Percentiles rank a stretch among this genome's conserved stretches.
Evolutionary conservation across 768 basidiomycete genomes (phyloP).

Genomic region (Gymnopilus junonius): DNA sequence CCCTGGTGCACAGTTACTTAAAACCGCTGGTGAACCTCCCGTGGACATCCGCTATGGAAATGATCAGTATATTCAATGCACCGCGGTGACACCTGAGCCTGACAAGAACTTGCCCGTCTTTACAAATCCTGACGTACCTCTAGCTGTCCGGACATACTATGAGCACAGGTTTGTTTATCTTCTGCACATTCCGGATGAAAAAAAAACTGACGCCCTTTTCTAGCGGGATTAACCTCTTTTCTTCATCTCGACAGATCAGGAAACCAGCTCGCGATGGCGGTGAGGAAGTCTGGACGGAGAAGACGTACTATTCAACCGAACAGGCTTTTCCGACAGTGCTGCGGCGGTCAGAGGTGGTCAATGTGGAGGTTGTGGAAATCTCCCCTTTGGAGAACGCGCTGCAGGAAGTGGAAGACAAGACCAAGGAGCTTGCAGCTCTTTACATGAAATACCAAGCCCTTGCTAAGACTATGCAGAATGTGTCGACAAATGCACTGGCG

Average conservation of each 20-base stretch:
- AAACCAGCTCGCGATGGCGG: slow-evolving; percentile 65
- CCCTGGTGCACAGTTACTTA: slow-evolving; percentile 81
- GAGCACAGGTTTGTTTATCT: slow-evolving; percentile 67
- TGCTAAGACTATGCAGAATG: slow-evolving; percentile 72
- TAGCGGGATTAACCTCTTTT: slow-evolving; percentile 86
- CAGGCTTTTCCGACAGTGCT: slow-evolving; percentile 92
- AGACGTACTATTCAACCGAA: slow-evolving; percentile 85
- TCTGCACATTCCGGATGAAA: neutral
- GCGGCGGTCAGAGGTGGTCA: slow-evolving; percentile 84
- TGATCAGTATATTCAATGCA: slow-evolving; percentile 90
- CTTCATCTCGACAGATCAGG: slow-evolving; percentile 69
- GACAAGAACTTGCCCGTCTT: slow-evolving; percentile 80
- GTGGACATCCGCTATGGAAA: slow-evolving; percentile 80
- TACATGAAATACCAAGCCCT: slow-evolving; percentile 77
- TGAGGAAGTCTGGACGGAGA: slow-evolving; percentile 87
- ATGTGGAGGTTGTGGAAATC: slow-evolving; percentile 71
- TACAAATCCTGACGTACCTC: slow-evolving; percentile 81
- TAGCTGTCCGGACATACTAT: slow-evolving; percentile 82
- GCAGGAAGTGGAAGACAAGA: slow-evolving; percentile 79
- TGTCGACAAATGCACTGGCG: slow-evolving; percentile 80
- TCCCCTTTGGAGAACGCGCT: slow-evolving; percentile 87
- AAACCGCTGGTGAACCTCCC: slow-evolving; percentile 73
- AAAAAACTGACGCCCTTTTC: neutral
- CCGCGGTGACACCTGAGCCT: slow-evolving; percentile 83
- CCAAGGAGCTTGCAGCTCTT: slow-evolving; percentile 73